Evolutionary conservation across 2,329 filamentous ascomycete species (phyloP).

Genomic region (Fusarium penzigii): DNA sequence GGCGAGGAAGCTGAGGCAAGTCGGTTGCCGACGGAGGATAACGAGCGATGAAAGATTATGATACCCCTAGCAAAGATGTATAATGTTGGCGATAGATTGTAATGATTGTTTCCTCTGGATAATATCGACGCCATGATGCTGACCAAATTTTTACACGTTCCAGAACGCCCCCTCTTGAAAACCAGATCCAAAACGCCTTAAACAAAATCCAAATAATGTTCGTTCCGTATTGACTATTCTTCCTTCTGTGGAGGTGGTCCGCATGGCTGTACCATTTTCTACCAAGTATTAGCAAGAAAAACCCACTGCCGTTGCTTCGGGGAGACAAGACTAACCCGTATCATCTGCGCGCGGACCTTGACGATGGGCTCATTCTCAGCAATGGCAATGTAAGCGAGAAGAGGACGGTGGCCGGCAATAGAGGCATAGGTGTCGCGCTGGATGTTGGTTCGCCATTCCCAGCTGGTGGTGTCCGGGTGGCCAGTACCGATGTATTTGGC

Average conservation of each 20-base stretch:
- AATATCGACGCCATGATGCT: neutral
- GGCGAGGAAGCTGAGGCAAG: conserved; percentile 16
- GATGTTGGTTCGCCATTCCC: conserved; percentile 97
- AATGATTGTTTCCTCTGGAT: too few species aligned
- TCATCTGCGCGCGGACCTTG: conserved; percentile 76
- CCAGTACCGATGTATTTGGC: conserved; percentile 95
- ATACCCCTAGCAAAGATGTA: neutral
- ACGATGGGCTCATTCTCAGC: conserved; percentile 83
- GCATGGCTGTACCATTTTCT: conserved; percentile 69
- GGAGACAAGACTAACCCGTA: conserved; percentile 57
- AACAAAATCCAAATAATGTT: neutral
- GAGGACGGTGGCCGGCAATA: conserved; percentile 84
- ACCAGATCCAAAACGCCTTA: neutral
- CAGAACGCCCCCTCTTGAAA: neutral
- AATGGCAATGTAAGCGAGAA: conserved; percentile 86
- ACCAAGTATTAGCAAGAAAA: conserved; percentile 5
- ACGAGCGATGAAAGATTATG: conserved; percentile 4
- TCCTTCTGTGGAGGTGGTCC: conserved; percentile 60
- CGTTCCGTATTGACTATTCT: conserved; percentile 37
- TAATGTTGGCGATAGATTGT: too few species aligned
- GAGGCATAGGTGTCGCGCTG: conserved; percentile 89
- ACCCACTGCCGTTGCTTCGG: neutral
- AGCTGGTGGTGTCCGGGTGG: conserved; percentile 93
- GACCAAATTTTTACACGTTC: neutral
- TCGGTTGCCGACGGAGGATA: conserved; percentile 8